These are phyloP conservation scores for Cystobasidium slooffiae DNA, from an alignment of 1,284 basidiomycete genomes.

Conservation along the genomic window DNA sequence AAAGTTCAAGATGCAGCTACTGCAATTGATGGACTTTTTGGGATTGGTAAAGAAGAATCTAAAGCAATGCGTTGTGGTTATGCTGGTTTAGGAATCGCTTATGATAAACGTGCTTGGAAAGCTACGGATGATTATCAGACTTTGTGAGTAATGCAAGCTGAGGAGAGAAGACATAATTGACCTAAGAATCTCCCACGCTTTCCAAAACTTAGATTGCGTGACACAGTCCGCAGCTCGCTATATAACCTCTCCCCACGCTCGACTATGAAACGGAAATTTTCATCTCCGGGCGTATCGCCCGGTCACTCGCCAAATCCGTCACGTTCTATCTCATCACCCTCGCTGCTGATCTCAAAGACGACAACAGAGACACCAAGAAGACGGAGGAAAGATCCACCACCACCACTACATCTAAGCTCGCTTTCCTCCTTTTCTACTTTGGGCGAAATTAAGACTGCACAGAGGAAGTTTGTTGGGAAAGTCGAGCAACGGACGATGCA, in stretches of 20 bases:
- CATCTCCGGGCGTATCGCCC: neutral
- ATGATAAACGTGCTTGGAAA: conserved; percentile 35
- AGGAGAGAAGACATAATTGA: neutral
- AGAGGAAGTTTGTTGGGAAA: neutral
- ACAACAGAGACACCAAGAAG: neutral
- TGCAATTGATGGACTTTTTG: conserved; percentile 24
- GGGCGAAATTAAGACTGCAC: neutral
- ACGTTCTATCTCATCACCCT: neutral
- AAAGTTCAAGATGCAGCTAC: conserved; percentile 16
- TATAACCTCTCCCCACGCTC: conserved; percentile 24
- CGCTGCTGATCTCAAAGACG: neutral
- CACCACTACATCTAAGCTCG: conserved; percentile 26
- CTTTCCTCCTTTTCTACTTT: conserved; percentile 17
- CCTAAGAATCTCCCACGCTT: neutral
- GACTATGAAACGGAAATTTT: conserved; percentile 5
- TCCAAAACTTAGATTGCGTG: neutral
- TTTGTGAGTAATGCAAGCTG: conserved; percentile 6
- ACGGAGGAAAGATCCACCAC: conserved; percentile 21
- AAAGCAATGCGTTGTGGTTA: conserved; percentile 32
- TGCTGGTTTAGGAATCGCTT: conserved; percentile 34
- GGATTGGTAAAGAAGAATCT: conserved; percentile 40
- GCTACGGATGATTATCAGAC: conserved; percentile 27
- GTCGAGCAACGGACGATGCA: neutral
- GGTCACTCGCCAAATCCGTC: neutral
- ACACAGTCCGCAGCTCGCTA: conserved; percentile 18